Conservation (phyloP, 345 rosid genomes). For the Brassica rapa region DNA sequence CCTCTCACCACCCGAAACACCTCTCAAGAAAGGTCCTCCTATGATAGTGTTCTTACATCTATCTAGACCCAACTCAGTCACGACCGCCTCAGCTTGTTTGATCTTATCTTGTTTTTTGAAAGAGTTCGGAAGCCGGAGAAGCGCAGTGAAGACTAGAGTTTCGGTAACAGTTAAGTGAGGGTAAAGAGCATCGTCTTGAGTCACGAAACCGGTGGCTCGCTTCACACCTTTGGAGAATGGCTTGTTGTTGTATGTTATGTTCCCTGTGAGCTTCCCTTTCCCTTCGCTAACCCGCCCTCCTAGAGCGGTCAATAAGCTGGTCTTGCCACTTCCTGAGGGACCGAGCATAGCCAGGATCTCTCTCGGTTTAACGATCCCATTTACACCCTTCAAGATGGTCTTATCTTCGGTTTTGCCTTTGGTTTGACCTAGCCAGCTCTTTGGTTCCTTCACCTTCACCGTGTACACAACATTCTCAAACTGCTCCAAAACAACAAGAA, state of each 20-base stretch:
- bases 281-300: slow-evolving; percentile 50
- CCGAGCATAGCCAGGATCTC: slow-evolving; percentile 65
- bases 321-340: slow-evolving; percentile 62
- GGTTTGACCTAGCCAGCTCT: slow-evolving; percentile 23
- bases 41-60: slow-evolving; percentile 68
- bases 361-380: slow-evolving; percentile 54
- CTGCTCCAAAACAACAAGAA: slow-evolving; percentile 37
- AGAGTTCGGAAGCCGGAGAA: slow-evolving; percentile 70
- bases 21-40: slow-evolving; percentile 81
- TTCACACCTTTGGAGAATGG: slow-evolving; percentile 47
- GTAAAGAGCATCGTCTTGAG: slow-evolving; percentile 62
- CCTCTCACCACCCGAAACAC: slow-evolving; percentile 90
- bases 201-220: slow-evolving; percentile 58
- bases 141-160: slow-evolving; percentile 71
- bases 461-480: slow-evolving; percentile 58
- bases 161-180: slow-evolving; percentile 65
- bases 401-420: slow-evolving; percentile 41
- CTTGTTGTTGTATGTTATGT: slow-evolving; percentile 49
- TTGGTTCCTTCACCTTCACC: slow-evolving; percentile 36
- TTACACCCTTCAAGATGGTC: slow-evolving; percentile 52
- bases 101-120: slow-evolving; percentile 57
- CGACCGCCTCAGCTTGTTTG: slow-evolving; percentile 67
- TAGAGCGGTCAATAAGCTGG: slow-evolving; percentile 52
- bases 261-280: slow-evolving; percentile 44
- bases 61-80: slow-evolving; percentile 65